These are phyloP conservation scores for Arthrobotrys pseudoclavata DNA, from an alignment of 2,329 filamentous ascomycete genomes.

Conservation along the genomic window DNA sequence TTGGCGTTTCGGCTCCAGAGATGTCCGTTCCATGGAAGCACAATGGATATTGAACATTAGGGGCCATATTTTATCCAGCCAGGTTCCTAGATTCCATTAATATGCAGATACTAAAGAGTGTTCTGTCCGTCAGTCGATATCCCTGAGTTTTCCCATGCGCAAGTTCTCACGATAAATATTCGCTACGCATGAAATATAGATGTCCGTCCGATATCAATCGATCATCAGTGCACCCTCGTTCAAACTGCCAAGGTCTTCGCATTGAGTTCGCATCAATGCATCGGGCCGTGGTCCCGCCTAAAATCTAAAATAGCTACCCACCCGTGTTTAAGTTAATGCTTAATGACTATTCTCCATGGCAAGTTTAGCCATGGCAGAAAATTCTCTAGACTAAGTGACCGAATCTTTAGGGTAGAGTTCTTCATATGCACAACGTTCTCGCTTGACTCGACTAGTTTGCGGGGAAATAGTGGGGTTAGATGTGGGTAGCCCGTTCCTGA, in stretches of 20 bases:
- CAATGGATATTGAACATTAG: neutral
- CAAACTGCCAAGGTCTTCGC: conserved; percentile 14
- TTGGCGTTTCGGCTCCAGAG: conserved; percentile 51
- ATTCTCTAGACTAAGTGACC: neutral
- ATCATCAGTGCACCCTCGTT: neutral
- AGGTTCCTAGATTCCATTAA: neutral
- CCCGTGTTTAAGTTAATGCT: neutral
- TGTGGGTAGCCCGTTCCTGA: neutral
- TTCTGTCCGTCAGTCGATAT: neutral
- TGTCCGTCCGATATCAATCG: conserved; percentile 13
- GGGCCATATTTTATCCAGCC: neutral
- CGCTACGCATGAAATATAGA: neutral
- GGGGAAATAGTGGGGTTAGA: conserved; percentile 3
- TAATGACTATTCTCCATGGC: neutral
- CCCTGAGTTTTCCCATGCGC: neutral
- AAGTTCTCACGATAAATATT: neutral
- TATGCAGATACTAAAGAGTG: neutral
- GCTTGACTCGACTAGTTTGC: conserved; percentile 15
- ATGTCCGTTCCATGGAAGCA: conserved; percentile 25
- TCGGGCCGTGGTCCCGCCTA: conserved; percentile 35
- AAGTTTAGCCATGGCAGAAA: neutral
- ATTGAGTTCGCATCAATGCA: neutral
- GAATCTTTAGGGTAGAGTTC: neutral
- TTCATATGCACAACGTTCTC: neutral
- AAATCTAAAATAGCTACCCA: neutral